These are phyloP conservation scores for Geosmithia flava DNA, from an alignment of 2,329 filamentous ascomycete species.

Conservation along the genomic window DNA sequence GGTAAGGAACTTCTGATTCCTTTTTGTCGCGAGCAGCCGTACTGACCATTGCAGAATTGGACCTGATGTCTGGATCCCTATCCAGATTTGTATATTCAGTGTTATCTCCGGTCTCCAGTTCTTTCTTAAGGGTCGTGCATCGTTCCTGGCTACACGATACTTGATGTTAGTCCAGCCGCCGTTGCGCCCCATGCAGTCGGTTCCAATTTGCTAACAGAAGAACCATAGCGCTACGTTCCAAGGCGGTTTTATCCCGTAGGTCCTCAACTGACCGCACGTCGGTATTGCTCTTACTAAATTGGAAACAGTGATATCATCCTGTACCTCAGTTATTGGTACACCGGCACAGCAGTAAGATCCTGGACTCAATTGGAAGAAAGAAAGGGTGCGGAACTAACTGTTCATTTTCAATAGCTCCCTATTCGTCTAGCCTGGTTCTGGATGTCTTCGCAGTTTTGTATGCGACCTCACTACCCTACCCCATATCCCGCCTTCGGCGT, in stretches of 20 bases:
- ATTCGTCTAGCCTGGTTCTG: slow-evolving; percentile 56
- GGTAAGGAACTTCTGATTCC: neutral
- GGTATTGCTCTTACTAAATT: neutral
- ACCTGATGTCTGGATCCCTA: slow-evolving; percentile 36
- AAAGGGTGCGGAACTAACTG: neutral
- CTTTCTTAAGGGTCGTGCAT: slow-evolving; percentile 16
- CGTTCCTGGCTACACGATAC: slow-evolving; percentile 18
- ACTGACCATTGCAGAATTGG: slow-evolving; percentile 15
- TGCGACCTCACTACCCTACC: neutral
- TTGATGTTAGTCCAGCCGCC: slow-evolving; percentile 11
- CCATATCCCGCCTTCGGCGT: neutral
- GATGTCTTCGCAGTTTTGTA: slow-evolving; percentile 27
- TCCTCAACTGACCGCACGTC: neutral
- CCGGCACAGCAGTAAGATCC: slow-evolving; percentile 28
- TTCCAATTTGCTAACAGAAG: neutral
- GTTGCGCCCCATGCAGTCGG: neutral
- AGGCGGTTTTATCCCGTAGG: slow-evolving; percentile 48
- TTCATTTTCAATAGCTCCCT: slow-evolving; percentile 32
- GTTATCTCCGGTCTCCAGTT: slow-evolving; percentile 18
- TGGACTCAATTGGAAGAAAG: neutral
- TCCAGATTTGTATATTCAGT: slow-evolving; percentile 26
- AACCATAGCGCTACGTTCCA: slow-evolving; percentile 23
- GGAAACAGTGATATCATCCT: slow-evolving; percentile 28
- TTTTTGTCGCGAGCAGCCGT: slow-evolving; percentile 5
- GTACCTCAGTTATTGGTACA: slow-evolving; percentile 63